Percentiles rank a stretch among this genome's conserved stretches.
Conservation (phyloP, 1,284 basidiomycete genomes). For the Sanghuangporus baumii region DNA sequence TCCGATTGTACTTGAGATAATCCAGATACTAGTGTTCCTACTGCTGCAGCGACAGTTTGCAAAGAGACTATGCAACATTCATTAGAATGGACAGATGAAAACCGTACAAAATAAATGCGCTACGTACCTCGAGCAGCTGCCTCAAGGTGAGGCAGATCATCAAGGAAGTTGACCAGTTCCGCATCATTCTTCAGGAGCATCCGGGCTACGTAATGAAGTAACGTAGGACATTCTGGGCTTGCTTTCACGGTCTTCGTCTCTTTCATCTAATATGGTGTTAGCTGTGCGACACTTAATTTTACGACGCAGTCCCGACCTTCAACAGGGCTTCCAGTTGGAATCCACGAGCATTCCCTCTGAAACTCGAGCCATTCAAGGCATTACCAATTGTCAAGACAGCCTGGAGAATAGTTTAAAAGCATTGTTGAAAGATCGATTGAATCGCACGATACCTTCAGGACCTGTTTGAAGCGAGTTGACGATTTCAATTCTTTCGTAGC, state of each 20-base stretch:
- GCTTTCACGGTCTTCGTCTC: conserved; percentile 78
- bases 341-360: conserved; percentile 78
- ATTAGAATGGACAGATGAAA: conserved; percentile 2
- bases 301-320: conserved; percentile 47
- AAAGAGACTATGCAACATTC: conserved; percentile 57
- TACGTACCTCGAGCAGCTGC: conserved; percentile 71
- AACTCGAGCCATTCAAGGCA: conserved; percentile 74
- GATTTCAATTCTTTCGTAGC: conserved; percentile 72
- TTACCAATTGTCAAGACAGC: conserved; percentile 77
- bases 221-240: conserved; percentile 68
- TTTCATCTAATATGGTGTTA: conserved; percentile 49
- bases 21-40: conserved; percentile 53
- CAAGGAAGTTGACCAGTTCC: conserved; percentile 64
- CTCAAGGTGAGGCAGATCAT: conserved; percentile 79
- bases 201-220: conserved; percentile 81
- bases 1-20: conserved; percentile 55
- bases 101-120: neutral
- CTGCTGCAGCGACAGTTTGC: conserved; percentile 53
- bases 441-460: conserved; percentile 51
- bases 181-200: conserved; percentile 70
- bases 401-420: conserved; percentile 29
- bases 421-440: neutral
- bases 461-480: conserved; percentile 62
- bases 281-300: conserved; percentile 5
- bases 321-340: conserved; percentile 79